Evolutionary conservation across 2,329 filamentous ascomycete genomes (phyloP), one percentile per base, ranked within the genome.

Genomic region (Hypomyces rosellus): DNA sequence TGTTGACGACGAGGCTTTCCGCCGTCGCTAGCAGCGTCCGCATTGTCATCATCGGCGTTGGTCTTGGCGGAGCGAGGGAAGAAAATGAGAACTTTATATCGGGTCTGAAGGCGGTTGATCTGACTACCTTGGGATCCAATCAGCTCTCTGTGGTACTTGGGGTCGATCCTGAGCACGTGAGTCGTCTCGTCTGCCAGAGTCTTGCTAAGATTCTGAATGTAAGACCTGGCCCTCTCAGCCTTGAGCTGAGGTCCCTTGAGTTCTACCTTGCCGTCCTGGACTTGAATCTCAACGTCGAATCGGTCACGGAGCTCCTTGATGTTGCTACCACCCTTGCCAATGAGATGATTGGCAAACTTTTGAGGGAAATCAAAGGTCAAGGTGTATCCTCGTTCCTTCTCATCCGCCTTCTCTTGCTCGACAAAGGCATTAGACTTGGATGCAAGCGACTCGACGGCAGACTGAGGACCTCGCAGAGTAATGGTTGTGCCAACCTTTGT

Each of bases 241-340:
- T 97, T 97, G 46, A 89, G 89, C 72, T 95, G 89, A 45, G 93
- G 92, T 22, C 95, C 93, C 75, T 95, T 96, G 60, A 99, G 82
- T 69, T 96, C 89, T 45, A 97, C 89, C 70, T 91, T 91, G 58
- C 93, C 93, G 61, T 96, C 89, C 58, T 95, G 85, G 37, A 97
- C 86, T 69, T 96, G 90, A 55, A 99, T 85, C 52, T 85, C 82
- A 5, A 86, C 83, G 52, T 85, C 81, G 53, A 84, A 85, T 55
- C 79, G 79, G 55, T 86, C 83, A 43, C 81, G 77, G 36, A 86
- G 71, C 59, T 85, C 82, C 49, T 76, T 76, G 60, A 86, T 84
- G 63, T 84, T 78, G 68, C 80, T 82, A 15, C 82, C 83, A 45
- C 80, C 78, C 67, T 85, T 85, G 48, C 83, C 84, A 61, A 85